These are phyloP conservation scores for Tricholoma sp. DNA, from an alignment of 768 basidiomycete species.

Conservation along the genomic window DNA sequence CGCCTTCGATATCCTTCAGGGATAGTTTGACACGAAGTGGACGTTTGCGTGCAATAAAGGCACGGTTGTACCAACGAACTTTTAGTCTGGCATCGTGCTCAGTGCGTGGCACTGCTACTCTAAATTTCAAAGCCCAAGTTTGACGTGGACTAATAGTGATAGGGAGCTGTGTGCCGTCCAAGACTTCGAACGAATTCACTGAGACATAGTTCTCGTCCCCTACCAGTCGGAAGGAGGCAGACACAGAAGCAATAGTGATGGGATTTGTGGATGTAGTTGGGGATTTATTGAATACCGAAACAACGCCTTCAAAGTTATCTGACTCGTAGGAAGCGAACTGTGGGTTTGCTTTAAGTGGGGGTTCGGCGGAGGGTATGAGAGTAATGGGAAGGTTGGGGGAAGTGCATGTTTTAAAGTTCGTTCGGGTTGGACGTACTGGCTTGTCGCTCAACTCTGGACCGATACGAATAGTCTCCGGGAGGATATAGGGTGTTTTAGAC, in stretches of 20 bases:
- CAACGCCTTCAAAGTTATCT: neutral
- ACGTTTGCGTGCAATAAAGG: neutral
- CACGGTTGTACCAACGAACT: neutral
- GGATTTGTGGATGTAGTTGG: neutral
- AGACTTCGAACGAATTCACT: neutral
- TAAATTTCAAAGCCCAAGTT: neutral
- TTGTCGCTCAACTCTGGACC: neutral
- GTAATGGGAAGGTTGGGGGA: neutral
- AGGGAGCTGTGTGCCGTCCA: neutral
- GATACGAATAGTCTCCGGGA: neutral
- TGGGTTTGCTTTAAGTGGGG: neutral
- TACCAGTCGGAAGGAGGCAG: neutral
- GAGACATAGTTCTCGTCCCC: neutral
- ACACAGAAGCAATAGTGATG: neutral
- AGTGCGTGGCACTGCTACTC: neutral
- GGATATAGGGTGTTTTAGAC: neutral
- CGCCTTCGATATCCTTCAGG: neutral
- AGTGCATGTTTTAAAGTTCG: neutral
- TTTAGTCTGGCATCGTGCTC: neutral
- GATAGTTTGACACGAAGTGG: neutral
- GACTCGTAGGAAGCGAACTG: neutral
- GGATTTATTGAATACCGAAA: neutral
- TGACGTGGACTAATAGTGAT: neutral
- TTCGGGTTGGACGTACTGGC: neutral
- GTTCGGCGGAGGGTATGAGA: neutral